These are phyloP conservation scores for Lasiodiplodia sp. DNA, from an alignment of 2,329 filamentous ascomycete genomes.

Conservation along the genomic window DNA sequence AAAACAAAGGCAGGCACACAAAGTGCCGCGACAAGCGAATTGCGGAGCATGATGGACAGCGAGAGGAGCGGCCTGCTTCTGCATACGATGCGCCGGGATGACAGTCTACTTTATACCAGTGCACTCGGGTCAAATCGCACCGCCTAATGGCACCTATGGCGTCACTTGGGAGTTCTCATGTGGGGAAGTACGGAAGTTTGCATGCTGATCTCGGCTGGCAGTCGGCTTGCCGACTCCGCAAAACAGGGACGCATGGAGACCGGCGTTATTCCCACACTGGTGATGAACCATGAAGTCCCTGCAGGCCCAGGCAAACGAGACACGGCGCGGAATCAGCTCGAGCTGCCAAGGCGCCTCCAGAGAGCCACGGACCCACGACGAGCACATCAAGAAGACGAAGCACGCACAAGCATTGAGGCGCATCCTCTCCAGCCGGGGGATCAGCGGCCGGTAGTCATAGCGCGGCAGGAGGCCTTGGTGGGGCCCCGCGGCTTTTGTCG, in stretches of 20 bases:
- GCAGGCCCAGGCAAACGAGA: not conserved
- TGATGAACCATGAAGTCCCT: not conserved
- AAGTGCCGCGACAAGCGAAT: constrained; percentile 1
- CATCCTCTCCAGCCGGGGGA: not conserved
- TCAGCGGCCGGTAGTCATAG: not conserved
- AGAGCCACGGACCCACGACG: not conserved
- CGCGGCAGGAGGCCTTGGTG: constrained; percentile 1
- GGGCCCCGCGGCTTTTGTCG: constrained; percentile 8
- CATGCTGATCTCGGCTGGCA: constrained; percentile 10
- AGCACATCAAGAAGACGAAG: not conserved
- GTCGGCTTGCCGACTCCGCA: constrained; percentile 7
- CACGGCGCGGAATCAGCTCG: no score
- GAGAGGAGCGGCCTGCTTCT: not conserved
- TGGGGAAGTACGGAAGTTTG: not conserved
- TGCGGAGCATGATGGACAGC: not conserved
- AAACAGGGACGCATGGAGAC: not conserved
- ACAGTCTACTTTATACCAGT: not conserved
- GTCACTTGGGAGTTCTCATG: constrained; percentile 1
- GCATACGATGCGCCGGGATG: not conserved
- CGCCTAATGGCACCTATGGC: not conserved
- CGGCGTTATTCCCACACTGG: not conserved
- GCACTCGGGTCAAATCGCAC: not conserved
- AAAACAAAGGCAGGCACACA: constrained; percentile 3
- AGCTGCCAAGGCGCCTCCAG: not conserved
- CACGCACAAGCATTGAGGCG: not conserved